Percentiles rank a stretch among this genome's conserved stretches.
Conservation (phyloP, 352 stramenopile genomes). For the Phytopythium ostracodes region DNA sequence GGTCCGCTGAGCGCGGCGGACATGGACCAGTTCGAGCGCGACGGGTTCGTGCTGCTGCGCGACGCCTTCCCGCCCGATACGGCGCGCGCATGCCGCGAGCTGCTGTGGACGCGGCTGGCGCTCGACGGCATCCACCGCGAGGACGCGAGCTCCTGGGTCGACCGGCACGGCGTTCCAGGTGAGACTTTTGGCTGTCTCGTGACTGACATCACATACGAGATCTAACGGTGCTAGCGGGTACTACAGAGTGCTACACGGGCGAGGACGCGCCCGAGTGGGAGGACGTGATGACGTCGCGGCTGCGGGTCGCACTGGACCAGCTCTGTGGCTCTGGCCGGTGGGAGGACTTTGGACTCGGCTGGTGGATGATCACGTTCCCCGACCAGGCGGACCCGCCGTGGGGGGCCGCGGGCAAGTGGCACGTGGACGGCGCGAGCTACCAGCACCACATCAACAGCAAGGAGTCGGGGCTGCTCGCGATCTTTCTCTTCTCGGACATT, state of each 20-base stretch:
- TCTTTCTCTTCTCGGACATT: slow-evolving; percentile 83
- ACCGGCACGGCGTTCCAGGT: slow-evolving; percentile 56
- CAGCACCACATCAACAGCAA: slow-evolving; percentile 65
- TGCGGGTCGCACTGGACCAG: slow-evolving; percentile 62
- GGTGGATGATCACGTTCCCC: slow-evolving; percentile 85
- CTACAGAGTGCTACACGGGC: slow-evolving; percentile 41
- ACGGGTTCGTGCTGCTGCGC: slow-evolving; percentile 67
- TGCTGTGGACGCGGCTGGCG: slow-evolving; percentile 39
- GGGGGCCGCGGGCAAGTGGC: slow-evolving; percentile 71
- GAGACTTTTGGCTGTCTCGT: too few relatives aligned
- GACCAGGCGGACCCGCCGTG: slow-evolving; percentile 43
- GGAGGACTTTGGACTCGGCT: slow-evolving; percentile 71
- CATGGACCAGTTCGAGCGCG: slow-evolving; percentile 48
- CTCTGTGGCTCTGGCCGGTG: slow-evolving; percentile 58
- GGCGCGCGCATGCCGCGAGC: slow-evolving; percentile 35
- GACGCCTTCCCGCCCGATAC: slow-evolving; percentile 43
- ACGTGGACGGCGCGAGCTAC: slow-evolving; percentile 76
- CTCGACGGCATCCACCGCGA: slow-evolving; percentile 29
- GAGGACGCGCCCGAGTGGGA: slow-evolving; percentile 38
- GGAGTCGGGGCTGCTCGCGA: slow-evolving; percentile 68
- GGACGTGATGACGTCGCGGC: slow-evolving; percentile 33
- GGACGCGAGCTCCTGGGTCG: slow-evolving; percentile 47
- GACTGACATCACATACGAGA: too few relatives aligned
- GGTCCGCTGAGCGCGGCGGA: slow-evolving; percentile 25
- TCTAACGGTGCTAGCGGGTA: slow-evolving; percentile 1